phyloP scores from a whole-genome alignment of 768 basidiomycete species.

The Lepiota brunneoincarnata region DNA sequence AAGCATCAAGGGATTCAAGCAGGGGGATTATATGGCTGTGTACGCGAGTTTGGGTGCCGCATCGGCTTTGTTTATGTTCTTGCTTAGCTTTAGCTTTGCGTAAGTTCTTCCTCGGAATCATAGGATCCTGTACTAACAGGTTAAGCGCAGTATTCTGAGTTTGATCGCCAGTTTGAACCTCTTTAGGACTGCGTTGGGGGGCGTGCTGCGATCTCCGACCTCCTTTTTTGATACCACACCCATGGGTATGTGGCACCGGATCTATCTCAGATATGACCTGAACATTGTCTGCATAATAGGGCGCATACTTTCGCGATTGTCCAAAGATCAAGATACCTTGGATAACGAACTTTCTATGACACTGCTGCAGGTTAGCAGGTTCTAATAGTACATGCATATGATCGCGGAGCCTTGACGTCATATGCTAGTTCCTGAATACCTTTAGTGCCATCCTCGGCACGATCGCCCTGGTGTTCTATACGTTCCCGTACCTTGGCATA shows the following conservation, averaged over 20 bases:
- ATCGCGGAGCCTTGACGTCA: not conserved
- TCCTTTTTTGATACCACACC: slow-evolving; percentile 78
- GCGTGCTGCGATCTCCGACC: slow-evolving; percentile 57
- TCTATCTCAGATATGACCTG: not conserved
- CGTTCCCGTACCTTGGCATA: slow-evolving; percentile 65
- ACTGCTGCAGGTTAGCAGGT: slow-evolving; percentile 35
- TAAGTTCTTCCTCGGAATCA: slow-evolving; percentile 18
- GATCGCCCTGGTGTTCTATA: slow-evolving; percentile 60
- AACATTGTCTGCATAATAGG: slow-evolving; percentile 31
- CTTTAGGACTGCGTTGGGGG: slow-evolving; percentile 52
- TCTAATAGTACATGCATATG: slow-evolving; percentile 14
- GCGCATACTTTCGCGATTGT: slow-evolving; percentile 52
- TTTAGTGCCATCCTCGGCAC: slow-evolving; percentile 50
- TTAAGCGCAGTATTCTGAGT: slow-evolving; percentile 28
- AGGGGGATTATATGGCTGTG: slow-evolving; percentile 68
- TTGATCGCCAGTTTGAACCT: slow-evolving; percentile 44
- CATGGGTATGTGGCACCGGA: slow-evolving; percentile 38
- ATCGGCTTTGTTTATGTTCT: slow-evolving; percentile 50
- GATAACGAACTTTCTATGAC: slow-evolving; percentile 48
- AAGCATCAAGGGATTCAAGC: slow-evolving; percentile 50
- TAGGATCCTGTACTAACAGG: not conserved
- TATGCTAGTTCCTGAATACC: slow-evolving; percentile 35
- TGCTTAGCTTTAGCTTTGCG: slow-evolving; percentile 48
- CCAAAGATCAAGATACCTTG: slow-evolving; percentile 61
- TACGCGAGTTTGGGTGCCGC: slow-evolving; percentile 47